Evolutionary conservation across 31 red algal genomes (phyloP), one percentile per base, ranked within the genome.

Genomic region (Porphyra umbilicalis): DNA sequence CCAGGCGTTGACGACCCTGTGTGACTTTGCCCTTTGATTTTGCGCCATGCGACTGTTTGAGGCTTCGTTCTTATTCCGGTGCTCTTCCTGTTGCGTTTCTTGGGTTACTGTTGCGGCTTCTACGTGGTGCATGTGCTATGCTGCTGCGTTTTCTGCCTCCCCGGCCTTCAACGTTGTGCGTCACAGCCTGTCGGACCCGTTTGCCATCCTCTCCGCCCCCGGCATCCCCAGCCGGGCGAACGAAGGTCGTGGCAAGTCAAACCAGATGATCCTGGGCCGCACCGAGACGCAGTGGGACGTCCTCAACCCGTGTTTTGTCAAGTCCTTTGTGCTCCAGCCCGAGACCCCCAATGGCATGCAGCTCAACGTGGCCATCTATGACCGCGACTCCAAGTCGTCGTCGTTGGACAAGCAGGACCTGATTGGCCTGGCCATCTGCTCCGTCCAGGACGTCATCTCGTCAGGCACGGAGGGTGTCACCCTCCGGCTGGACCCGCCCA

Each of bases 231-330:
- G 57, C 20, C 77, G 30, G 35, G 38, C 39, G 8, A 4, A 5
- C 36, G 35, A 33, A 2, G 31, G 75, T 38, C 20, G 16, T 1
- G 35, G 39, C 57, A 71, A 71, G 14, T 71, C 35, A 0, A 35
- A 33, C 33, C 0, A 6, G 35, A 35, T 15, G 10, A 75, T 75
- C 39, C 35, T 75, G 85, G 90, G 92, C 38, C 84, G 92, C 31
- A 94, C 92, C 77, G 92, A 94, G 76, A 94, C 92, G 57, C 89
- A 90, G 75, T 94, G 92, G 92, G 92, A 94, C 78, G 92, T 94
- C 11, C 68, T 94, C 32, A 94, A 94, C 84, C 92, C 92, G 20
- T 90, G 89, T 74, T 94, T 87, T 87, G 92, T 94, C 46, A 83
- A 88, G 44, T 87, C 76, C 35, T 94, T 94, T 90, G 76, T 85